Conservation (phyloP, 2,329 filamentous ascomycete species). For the Arthroderma sp. region DNA sequence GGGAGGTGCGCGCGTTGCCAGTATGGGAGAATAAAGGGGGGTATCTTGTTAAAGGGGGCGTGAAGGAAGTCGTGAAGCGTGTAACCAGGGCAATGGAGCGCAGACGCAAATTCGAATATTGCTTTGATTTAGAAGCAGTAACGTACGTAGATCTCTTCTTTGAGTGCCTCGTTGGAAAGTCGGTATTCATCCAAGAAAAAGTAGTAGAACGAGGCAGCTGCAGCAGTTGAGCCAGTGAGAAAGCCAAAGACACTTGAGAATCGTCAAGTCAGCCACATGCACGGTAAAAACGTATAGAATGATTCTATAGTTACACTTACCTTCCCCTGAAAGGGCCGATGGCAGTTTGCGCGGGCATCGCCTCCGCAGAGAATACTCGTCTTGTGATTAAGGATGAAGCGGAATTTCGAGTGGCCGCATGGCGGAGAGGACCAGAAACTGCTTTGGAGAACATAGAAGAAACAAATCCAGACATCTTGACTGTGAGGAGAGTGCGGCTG, state of each 20-base stretch:
- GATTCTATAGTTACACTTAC: slow-evolving; percentile 34
- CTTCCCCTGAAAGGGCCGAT: slow-evolving; percentile 60
- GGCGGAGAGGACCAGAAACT: no score
- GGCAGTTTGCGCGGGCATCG: slow-evolving; percentile 47
- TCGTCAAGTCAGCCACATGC: neutral
- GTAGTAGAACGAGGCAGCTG: slow-evolving; percentile 73
- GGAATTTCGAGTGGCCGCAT: no score
- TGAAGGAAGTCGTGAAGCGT: no score
- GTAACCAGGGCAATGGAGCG: no score
- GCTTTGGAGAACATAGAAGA: no score
- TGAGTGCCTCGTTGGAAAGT: slow-evolving; percentile 81
- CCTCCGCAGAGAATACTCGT: slow-evolving; percentile 18
- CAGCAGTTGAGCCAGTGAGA: slow-evolving; percentile 66
- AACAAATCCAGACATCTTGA: no score
- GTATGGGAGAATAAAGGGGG: no score
- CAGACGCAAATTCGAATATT: no score
- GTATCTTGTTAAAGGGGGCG: no score
- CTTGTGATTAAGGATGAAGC: no score
- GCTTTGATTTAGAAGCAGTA: slow-evolving; percentile 8
- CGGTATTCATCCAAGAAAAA: slow-evolving; percentile 92
- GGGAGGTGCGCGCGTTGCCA: no score
- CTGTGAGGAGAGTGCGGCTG: no score
- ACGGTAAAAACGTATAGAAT: neutral
- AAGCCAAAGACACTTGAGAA: slow-evolving; percentile 69
- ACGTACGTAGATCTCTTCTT: slow-evolving; percentile 91